Base-by-base conservation (phyloP, 78 protist species). In the Monocercomonoides exilis region DNA sequence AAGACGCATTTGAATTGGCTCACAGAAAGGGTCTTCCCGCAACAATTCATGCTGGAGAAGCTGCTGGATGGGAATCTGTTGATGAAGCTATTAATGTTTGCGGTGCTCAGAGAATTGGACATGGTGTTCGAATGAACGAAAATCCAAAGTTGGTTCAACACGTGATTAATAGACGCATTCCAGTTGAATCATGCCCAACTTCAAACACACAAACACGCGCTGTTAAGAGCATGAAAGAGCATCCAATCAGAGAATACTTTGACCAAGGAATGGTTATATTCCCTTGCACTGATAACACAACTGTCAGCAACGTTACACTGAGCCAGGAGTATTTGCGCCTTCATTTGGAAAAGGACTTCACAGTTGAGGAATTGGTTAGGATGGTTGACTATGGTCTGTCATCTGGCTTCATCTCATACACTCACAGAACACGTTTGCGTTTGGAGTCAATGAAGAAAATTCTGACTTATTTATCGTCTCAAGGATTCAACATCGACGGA, bases 21-120 rank as follows among this genome's bases (percentile, higher is more conserved):
- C 85, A 85, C 46, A 3, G 43, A 34, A 89, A 91, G 35, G 46
- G 84, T 34, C 46, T 93, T 1, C 82, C 88, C 77, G 42, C 87
- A 6, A 94, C 94, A 35, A 5, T 89, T 0, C 96, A 94, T 80
- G 70, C 93, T 5, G 96, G 95, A 43, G 96, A 94, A 64, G 96
- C 91, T 43, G 64, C 86, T 1, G 90, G 93, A 35, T 85, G 90
- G 87, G 84, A 81, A 6, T 35, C 80, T 33, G 90, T 94, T 29
- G 77, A 77, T 0, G 96, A 93, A 77, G 77, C 93, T 33, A 89
- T 94, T 54, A 87, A 87, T 34, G 45, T 89, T 63, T 93, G 95
- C 87, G 95, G 95, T 6, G 94, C 94, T 33, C 91, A 93, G 46
- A 86, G 96, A 35, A 91, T 94, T 77, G 96, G 96, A 0, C 96